Conservation (phyloP, 257 asterid genomes). For the Solanum boliviense region DNA sequence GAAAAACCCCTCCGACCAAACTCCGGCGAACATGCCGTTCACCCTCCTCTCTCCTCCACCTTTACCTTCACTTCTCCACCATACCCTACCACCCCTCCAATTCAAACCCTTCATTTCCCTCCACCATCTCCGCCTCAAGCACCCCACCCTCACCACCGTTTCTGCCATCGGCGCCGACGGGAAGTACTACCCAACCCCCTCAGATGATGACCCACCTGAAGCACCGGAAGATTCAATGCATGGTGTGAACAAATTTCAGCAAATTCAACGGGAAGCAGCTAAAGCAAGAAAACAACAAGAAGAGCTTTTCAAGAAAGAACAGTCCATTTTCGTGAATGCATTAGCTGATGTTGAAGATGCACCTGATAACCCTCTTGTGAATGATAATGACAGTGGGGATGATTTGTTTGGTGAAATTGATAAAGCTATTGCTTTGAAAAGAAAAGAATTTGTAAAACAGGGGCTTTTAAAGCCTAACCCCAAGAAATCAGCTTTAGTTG, state of each 20-base stretch:
- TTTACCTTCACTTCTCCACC: constrained; percentile 19
- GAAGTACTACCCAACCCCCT: constrained; percentile 60
- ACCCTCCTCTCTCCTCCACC: neutral
- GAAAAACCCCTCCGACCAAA: neutral
- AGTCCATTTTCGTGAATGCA: constrained; percentile 57
- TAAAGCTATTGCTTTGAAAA: constrained; percentile 76
- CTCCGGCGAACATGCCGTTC: constrained; percentile 3
- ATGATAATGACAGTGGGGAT: constrained; percentile 39
- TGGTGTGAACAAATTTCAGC: constrained; percentile 83
- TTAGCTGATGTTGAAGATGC: constrained; percentile 64
- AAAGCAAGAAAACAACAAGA: constrained; percentile 62
- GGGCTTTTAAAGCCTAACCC: constrained; percentile 60
- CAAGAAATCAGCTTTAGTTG: constrained; percentile 10
- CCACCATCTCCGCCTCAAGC: constrained; percentile 16
- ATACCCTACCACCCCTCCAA: constrained; percentile 25
- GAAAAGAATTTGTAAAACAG: constrained; percentile 71
- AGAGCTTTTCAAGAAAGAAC: constrained; percentile 54
- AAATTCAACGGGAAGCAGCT: constrained; percentile 73
- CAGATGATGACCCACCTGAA: constrained; percentile 94
- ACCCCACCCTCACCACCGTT: constrained; percentile 22
- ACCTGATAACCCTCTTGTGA: constrained; percentile 8
- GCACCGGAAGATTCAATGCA: constrained; percentile 97
- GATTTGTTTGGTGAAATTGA: constrained; percentile 92
- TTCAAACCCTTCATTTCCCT: constrained; percentile 6
- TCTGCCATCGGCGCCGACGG: constrained; percentile 83